A percentile compares a stretch with the other conserved stretches of the same genome.
Conservation (phyloP, 2,329 filamentous ascomycete genomes). For the Epichloe typhina region DNA sequence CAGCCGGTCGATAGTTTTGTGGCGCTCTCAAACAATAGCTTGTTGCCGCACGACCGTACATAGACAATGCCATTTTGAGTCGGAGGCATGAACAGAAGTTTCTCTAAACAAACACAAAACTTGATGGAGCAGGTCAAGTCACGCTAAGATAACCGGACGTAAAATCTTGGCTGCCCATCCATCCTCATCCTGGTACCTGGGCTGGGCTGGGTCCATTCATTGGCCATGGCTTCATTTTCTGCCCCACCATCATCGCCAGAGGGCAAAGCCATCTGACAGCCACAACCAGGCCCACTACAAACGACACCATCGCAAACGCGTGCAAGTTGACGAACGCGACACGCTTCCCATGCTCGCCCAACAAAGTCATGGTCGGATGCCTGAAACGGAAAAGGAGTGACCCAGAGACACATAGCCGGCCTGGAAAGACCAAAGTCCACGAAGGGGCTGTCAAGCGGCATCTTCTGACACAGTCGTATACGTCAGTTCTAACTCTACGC, state of each 20-base stretch:
- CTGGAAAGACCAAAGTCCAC: background rate
- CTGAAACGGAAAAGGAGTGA: slow-evolving; percentile 17
- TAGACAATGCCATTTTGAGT: too few species aligned
- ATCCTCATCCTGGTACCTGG: too few species aligned
- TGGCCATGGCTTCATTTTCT: background rate
- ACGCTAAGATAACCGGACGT: too few species aligned
- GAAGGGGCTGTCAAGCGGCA: slow-evolving; percentile 34
- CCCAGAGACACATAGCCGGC: slow-evolving; percentile 6
- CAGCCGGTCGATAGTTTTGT: background rate
- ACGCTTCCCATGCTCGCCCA: background rate
- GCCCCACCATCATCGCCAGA: background rate
- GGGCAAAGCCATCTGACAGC: background rate
- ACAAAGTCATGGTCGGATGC: slow-evolving; percentile 13
- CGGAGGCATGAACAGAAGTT: too few species aligned
- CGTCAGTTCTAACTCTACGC: slow-evolving; percentile 51
- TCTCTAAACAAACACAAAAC: too few species aligned
- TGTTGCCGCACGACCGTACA: too few species aligned
- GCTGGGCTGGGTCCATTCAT: background rate
- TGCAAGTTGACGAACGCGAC: background rate
- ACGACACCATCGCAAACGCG: background rate
- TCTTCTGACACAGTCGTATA: slow-evolving; percentile 57
- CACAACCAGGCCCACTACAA: background rate
- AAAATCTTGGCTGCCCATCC: too few species aligned
- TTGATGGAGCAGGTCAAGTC: too few species aligned
- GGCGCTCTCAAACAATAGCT: too few species aligned